Base-by-base conservation (phyloP, 129 eudicot species). In the Artemisia argyi region DNA sequence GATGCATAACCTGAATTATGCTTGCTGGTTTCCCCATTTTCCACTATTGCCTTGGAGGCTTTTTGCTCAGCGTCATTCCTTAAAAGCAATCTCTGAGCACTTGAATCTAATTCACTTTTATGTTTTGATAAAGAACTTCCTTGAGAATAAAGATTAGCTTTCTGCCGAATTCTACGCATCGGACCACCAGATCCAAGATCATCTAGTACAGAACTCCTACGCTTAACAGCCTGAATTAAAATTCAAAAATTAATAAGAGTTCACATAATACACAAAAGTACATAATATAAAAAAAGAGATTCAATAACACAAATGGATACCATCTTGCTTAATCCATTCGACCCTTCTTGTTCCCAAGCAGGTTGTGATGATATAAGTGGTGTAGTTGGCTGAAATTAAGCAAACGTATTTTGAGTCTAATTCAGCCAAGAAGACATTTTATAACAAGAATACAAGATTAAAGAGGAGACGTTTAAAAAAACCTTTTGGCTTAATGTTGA, bases 121-220 rank as follows among this genome's bases (percentile, higher is more conserved):
- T 73, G 73, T 19, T 56, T 65, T 14, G 74, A 20, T 39, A 75
- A 68, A 18, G 78, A 68, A 57, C 78, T 66, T 65, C 85, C 76
- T 48, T 84, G 86, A 46, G 82, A 64, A 14, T 73, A 53, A 39
- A 88, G 89, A 85, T 83, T 90, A 53, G 89, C 74, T 77, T 90
- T 95, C 71, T 88, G 94, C 52, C 99, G 83, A 49, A 83, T 90
- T 68, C 97, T 88, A 47, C 99, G 87, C 7, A 90, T 83, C 20
- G 97, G 90, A 16, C 97, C 97, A 76, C 85, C 82, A 73, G 99
- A 84, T 46, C 97, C 97, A 55, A 81, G 70, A 76, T 86, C 97
- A 83, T 83, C 97, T 3, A 95, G 53, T 59, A 71, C 88, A 61
- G 91, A 81, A 74, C 96, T 86, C 79, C 91, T 86, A n/a, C 99